These are phyloP conservation scores for Mesotaenium endlicherianum DNA, from an alignment of 139 green algal genomes.

Conservation along the genomic window DNA sequence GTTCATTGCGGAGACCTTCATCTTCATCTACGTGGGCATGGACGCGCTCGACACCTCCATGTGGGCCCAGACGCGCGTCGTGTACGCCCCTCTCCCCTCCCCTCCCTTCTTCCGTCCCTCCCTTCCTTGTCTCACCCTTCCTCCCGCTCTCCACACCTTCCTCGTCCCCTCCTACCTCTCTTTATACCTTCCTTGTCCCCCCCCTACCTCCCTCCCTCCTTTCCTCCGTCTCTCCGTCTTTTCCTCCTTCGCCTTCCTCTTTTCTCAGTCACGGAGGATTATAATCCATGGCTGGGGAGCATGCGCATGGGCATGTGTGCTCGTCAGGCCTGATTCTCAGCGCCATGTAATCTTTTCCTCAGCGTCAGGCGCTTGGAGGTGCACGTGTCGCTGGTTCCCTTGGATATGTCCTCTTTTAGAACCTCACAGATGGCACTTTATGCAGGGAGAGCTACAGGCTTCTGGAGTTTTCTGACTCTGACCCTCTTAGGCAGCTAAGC, in stretches of 20 bases:
- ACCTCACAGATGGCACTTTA: no score
- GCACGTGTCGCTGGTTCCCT: no score
- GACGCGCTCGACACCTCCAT: conserved; percentile 32
- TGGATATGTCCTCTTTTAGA: no score
- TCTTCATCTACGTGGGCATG: conserved; percentile 51
- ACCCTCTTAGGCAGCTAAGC: no score
- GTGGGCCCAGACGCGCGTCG: conserved; percentile 12
- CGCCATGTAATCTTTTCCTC: no score
- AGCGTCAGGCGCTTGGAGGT: no score
- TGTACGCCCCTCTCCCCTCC: not conserved
- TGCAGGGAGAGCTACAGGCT: no score
- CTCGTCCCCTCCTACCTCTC: not conserved
- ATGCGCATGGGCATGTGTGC: no score
- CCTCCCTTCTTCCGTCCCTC: not conserved
- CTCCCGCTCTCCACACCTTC: not conserved
- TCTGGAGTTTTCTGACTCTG: no score
- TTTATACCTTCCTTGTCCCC: not conserved
- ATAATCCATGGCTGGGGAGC: no score
- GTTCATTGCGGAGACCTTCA: conserved; percentile 54
- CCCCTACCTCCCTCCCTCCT: not conserved
- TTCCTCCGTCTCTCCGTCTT: not conserved
- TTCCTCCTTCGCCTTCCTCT: conserved; percentile 2
- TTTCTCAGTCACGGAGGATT: no score
- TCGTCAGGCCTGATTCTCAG: no score
- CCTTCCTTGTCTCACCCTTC: not conserved